Conservation (phyloP, 2,329 filamentous ascomycete species). For the Cytospora piceae region DNA sequence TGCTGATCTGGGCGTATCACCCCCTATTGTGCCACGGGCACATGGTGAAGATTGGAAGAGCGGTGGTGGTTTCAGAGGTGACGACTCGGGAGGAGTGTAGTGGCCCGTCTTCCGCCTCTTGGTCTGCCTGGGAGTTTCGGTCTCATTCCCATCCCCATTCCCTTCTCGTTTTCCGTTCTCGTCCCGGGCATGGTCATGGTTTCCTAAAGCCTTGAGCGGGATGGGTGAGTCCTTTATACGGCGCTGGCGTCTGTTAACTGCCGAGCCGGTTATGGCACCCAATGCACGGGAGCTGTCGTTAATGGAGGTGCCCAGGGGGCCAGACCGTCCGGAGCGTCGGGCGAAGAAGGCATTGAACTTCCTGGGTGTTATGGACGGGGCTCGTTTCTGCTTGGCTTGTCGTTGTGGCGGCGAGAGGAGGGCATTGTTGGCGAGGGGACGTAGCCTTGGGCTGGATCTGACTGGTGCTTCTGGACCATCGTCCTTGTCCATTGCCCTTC, state of each 20-base stretch:
- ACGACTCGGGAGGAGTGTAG: conserved; percentile 45
- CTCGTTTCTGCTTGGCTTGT: conserved; percentile 49
- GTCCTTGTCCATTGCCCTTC: conserved; percentile 33
- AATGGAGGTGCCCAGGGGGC: conserved; percentile 21
- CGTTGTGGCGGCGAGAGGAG: conserved; percentile 37
- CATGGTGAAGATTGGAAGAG: conserved; percentile 35
- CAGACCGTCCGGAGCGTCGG: conserved; percentile 43
- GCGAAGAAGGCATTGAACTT: conserved; percentile 60
- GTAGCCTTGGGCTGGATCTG: conserved; percentile 22
- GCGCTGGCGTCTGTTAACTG: conserved; percentile 46
- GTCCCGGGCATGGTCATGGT: conserved; percentile 9
- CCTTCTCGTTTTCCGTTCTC: conserved; percentile 23
- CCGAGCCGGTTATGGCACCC: conserved; percentile 41
- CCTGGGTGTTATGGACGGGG: conserved; percentile 57
- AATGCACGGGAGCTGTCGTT: conserved; percentile 27
- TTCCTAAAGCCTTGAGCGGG: conserved; percentile 40
- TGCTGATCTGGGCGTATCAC: conserved; percentile 22
- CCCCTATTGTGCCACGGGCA: conserved; percentile 10
- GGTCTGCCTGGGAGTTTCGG: conserved; percentile 31
- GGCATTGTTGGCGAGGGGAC: conserved; percentile 32
- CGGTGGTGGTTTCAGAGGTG: conserved; percentile 39
- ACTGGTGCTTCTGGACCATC: conserved; percentile 19
- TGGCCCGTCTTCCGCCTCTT: conserved; percentile 47
- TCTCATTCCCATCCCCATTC: background rate
- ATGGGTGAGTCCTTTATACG: conserved; percentile 41